These are phyloP conservation scores for Ziziphus jujuba DNA, from an alignment of 306 rosid genomes.

Conservation along the genomic window DNA sequence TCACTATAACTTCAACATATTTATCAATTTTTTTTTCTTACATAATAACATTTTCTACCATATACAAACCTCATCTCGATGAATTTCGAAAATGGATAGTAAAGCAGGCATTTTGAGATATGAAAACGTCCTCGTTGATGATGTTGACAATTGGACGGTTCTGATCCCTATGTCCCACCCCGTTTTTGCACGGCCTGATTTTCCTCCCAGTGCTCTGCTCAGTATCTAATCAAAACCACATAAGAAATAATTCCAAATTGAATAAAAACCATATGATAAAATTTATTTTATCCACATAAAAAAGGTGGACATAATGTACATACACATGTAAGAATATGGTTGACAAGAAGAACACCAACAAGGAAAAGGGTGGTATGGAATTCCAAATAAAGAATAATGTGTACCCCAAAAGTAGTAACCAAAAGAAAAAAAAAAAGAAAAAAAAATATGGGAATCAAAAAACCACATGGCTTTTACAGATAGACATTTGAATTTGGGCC, in stretches of 20 bases:
- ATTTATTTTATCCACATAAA: neutral
- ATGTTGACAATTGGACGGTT: slow-evolving; percentile 48
- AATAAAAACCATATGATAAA: neutral
- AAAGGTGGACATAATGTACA: neutral
- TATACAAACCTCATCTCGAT: slow-evolving; percentile 70
- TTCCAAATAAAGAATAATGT: no score
- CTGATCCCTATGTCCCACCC: slow-evolving; percentile 93
- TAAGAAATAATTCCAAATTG: neutral
- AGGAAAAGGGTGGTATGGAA: no score
- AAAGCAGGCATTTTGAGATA: slow-evolving; percentile 55
- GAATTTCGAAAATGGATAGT: slow-evolving; percentile 66
- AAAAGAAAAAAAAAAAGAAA: no score
- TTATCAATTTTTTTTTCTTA: no score
- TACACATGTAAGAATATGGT: neutral
- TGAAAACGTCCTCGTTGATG: slow-evolving; percentile 43
- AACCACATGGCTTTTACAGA: no score
- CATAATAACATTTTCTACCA: no score
- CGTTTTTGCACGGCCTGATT: slow-evolving; percentile 54
- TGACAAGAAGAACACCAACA: neutral
- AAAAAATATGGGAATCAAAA: no score
- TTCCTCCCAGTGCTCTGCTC: slow-evolving; percentile 85
- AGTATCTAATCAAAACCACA: slow-evolving; percentile 43
- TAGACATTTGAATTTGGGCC: no score
- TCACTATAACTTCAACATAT: no score
- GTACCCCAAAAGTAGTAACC: no score